These are phyloP conservation scores for Sisymbrium altissimum DNA, from an alignment of 345 rosid genomes.

Conservation along the genomic window DNA sequence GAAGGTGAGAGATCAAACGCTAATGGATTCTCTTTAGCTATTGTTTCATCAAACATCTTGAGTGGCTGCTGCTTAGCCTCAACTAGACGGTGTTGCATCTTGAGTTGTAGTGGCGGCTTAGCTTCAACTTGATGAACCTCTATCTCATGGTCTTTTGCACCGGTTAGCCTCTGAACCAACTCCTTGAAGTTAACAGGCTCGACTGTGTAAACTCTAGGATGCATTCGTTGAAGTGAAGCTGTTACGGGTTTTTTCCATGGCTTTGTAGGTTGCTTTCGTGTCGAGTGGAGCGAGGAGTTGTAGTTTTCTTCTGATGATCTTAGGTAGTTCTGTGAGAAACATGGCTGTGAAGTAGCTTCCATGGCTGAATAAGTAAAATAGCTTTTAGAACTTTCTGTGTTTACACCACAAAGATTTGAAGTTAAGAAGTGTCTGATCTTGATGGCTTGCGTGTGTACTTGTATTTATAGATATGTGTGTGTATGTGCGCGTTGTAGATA, in stretches of 20 bases:
- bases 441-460: not conserved
- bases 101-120: not conserved
- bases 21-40: constrained; percentile 26
- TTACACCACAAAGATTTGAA: constrained; percentile 6
- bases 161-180: constrained; percentile 82
- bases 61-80: constrained; percentile 1
- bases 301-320: constrained; percentile 27
- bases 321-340: not conserved
- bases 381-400: not conserved
- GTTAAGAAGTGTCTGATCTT: not conserved
- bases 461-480: not conserved
- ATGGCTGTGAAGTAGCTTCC: constrained; percentile 34
- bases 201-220: constrained; percentile 67
- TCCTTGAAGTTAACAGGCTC: constrained; percentile 73
- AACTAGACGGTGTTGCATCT: not conserved
- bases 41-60: not conserved
- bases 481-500: not conserved
- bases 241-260: constrained; percentile 65
- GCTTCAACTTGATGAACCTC: not conserved
- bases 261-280: constrained; percentile 46
- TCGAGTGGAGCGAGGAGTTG: constrained; percentile 29
- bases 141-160: constrained; percentile 34
- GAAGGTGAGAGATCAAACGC: constrained; percentile 51
- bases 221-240: constrained; percentile 54
- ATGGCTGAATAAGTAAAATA: not conserved